phyloP scores from a whole-genome alignment of 2,329 filamentous ascomycete genomes.

The Rutstroemia sp. region DNA sequence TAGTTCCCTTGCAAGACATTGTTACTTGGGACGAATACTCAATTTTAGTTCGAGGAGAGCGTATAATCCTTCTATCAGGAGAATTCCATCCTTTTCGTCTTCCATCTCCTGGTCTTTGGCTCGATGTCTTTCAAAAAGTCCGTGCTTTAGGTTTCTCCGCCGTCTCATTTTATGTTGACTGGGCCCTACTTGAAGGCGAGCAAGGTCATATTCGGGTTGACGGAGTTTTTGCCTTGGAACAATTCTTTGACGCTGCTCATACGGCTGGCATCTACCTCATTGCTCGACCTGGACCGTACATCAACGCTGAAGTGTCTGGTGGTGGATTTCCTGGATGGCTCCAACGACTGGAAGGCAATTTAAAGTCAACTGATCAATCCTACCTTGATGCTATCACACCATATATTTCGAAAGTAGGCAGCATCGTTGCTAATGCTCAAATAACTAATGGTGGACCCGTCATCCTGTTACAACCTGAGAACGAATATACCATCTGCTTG shows the following conservation, averaged over 20 bases:
- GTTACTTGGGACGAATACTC: slow-evolving; percentile 60
- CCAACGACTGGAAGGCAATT: slow-evolving; percentile 54
- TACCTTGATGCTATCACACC: slow-evolving; percentile 62
- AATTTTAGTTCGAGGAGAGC: slow-evolving; percentile 54
- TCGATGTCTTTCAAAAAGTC: slow-evolving; percentile 76
- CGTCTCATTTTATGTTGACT: slow-evolving; percentile 73
- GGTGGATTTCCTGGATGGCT: slow-evolving; percentile 80
- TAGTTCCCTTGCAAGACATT: too few species aligned
- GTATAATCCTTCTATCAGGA: slow-evolving; percentile 54
- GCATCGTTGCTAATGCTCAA: slow-evolving; percentile 64
- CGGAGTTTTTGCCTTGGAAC: slow-evolving; percentile 64
- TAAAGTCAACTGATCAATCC: slow-evolving; percentile 54
- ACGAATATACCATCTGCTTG: slow-evolving; percentile 60
- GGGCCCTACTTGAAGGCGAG: slow-evolving; percentile 70
- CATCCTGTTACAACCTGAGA: slow-evolving; percentile 74
- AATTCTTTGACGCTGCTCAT: slow-evolving; percentile 69
- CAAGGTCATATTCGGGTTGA: slow-evolving; percentile 61
- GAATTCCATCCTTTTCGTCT: slow-evolving; percentile 57
- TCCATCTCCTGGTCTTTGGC: slow-evolving; percentile 54
- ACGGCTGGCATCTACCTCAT: slow-evolving; percentile 71
- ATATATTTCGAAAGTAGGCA: slow-evolving; percentile 48
- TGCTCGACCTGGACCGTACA: slow-evolving; percentile 51
- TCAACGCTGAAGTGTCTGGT: slow-evolving; percentile 70
- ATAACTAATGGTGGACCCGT: slow-evolving; percentile 79
- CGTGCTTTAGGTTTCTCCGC: slow-evolving; percentile 73